A percentile compares a stretch with the other conserved stretches of the same genome.
Conservation (phyloP, 495 filamentous ascomycete genomes). For the Aspergillus kassunensis region DNA sequence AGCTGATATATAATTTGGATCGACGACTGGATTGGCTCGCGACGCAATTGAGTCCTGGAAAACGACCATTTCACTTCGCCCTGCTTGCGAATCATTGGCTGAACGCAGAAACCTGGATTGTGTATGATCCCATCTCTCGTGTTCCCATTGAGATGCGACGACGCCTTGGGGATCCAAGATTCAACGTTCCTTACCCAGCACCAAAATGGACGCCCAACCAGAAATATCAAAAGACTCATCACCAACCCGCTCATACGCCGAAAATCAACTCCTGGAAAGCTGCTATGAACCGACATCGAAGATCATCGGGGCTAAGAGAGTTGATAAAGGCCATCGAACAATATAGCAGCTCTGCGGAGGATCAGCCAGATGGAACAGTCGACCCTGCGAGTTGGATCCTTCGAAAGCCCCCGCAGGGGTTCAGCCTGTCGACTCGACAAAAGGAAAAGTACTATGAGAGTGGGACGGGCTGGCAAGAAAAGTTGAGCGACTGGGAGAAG, state of each 20-base stretch:
- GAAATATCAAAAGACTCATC: conserved; percentile 25
- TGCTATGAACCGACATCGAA: conserved; percentile 34
- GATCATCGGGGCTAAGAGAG: conserved; percentile 23
- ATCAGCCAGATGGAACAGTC: conserved; percentile 37
- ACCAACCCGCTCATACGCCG: conserved; percentile 22
- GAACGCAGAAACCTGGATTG: conserved; percentile 38
- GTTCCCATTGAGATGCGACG: conserved; percentile 31
- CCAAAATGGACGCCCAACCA: conserved; percentile 16
- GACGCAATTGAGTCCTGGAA: conserved; percentile 36
- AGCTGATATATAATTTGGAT: conserved; percentile 32
- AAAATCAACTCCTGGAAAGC: conserved; percentile 40
- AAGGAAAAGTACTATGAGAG: conserved; percentile 39
- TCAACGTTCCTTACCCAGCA: conserved; percentile 29
- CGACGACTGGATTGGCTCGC: conserved; percentile 39
- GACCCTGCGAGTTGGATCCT: conserved; percentile 42
- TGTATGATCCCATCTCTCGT: conserved; percentile 37
- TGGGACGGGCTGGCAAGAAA: conserved; percentile 43
- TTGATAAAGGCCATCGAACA: conserved; percentile 26
- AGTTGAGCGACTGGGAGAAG: conserved; percentile 38
- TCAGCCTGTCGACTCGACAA: conserved; percentile 33
- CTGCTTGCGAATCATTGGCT: conserved; percentile 44
- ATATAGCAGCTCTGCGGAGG: conserved; percentile 36
- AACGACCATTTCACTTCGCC: conserved; percentile 41
- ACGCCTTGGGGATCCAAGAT: conserved; percentile 35
- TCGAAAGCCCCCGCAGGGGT: conserved; percentile 41